phyloP scores from a whole-genome alignment of 176 grass and related monocot species.

The Ensete ventricosum region DNA sequence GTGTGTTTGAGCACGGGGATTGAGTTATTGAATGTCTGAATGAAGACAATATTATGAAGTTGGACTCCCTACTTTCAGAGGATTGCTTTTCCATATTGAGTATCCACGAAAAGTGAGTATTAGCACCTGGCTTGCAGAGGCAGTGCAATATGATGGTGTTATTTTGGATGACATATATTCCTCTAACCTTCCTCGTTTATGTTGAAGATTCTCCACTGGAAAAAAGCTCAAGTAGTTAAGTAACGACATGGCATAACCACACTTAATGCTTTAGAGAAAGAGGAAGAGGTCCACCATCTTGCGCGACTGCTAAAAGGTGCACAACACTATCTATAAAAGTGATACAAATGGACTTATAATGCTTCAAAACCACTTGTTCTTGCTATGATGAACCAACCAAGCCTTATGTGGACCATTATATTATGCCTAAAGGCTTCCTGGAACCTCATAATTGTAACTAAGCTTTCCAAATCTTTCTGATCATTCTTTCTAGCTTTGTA shows the following conservation, averaged over 20 bases:
- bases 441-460: not conserved
- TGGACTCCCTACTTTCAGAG: conserved; percentile 51
- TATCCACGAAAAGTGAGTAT: conserved; percentile 68
- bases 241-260: conserved; percentile 57
- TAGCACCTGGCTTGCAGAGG: conserved; percentile 70
- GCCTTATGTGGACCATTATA: not conserved
- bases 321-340: not conserved
- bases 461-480: not conserved
- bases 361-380: not conserved
- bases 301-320: not conserved
- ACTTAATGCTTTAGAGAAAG: conserved; percentile 58
- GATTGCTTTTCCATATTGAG: conserved; percentile 29
- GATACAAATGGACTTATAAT: not conserved
- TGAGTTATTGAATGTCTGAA: conserved; percentile 70
- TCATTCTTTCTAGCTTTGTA: not conserved
- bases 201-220: conserved; percentile 67
- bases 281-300: conserved; percentile 47
- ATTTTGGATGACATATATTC: conserved; percentile 68
- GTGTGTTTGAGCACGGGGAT: conserved; percentile 81
- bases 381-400: not conserved
- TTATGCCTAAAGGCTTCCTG: not conserved
- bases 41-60: conserved; percentile 50
- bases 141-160: conserved; percentile 52
- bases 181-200: conserved; percentile 75
- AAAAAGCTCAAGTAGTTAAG: conserved; percentile 59